Base-by-base conservation (phyloP, 768 basidiomycete species). In the Udeniomyces megalosporus region DNA sequence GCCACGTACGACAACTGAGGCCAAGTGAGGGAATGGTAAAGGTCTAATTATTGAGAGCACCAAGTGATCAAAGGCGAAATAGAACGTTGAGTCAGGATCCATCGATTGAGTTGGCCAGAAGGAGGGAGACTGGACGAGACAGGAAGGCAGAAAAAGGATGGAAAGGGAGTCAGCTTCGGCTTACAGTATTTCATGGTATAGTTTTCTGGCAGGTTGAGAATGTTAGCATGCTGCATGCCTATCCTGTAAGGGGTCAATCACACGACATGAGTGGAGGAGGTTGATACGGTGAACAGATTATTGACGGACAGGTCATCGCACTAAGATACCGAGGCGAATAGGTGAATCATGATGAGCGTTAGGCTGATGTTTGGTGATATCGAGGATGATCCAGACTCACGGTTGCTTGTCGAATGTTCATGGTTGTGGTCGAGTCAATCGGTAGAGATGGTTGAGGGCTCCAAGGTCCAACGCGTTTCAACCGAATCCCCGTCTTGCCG, bases 171-270 rank as follows among this genome's bases (percentile, higher is more conserved):
- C 31, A 53, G 52, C 52, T 53, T n/a, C 0, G 20, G 69, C 83
- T 81, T 78, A 88, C 74, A 75, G 66, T 75, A 75, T 65, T 75
- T 75, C 68, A 75, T 83, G 14, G 81, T 82, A 69, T 90, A 90
- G 75, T 90, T 89, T 74, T 93, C 91, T 0, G 91, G 91, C 32
- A 96, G 76, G 70, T 93, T 95, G 72, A 90, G 84, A 65, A 93
- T 77, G 73, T 96, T 96, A 70, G 86, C 84, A 60, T 88, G 84
- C 74, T 96, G 91, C 88, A 95, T 93, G 17, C 85, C 88, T 68
- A 83, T 58, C 53, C 63, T 65, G 45, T 3, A 6, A 0, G 11
- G 7, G 50, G 15, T 52, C n/a, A 52, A 28, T 5, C 10, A 4
- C 38, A 24, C 20, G 53, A 32, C 34, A 42, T 7, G 26, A 11